These are phyloP conservation scores for Rhodotorula paludigena DNA, from an alignment of 768 basidiomycete species.

Conservation along the genomic window DNA sequence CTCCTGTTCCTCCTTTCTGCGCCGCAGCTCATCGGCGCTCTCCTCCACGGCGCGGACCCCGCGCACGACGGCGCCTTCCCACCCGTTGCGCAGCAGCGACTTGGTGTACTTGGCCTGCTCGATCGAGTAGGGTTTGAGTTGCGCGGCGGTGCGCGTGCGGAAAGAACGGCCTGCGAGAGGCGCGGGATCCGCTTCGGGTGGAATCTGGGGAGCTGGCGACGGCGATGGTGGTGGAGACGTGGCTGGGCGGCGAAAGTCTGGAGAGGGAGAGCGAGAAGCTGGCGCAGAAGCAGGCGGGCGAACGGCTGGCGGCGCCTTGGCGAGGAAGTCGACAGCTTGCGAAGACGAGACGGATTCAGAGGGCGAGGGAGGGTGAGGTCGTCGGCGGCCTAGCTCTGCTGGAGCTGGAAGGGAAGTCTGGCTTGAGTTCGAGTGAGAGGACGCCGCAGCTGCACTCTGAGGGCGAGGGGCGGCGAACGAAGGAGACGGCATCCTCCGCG, in stretches of 20 bases:
- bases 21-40: conserved; percentile 10
- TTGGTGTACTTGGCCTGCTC: conserved; percentile 33
- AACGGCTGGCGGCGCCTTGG: not conserved
- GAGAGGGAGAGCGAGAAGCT: not conserved
- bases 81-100: conserved; percentile 27
- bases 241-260: not conserved
- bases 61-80: conserved; percentile 39
- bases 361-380: not conserved
- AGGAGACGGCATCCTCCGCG: not conserved
- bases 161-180: conserved; percentile 17
- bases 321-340: not conserved
- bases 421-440: not conserved
- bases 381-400: not conserved
- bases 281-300: not conserved
- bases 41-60: conserved; percentile 2
- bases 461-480: not conserved
- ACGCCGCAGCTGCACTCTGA: too few relatives aligned
- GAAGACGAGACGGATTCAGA: not conserved
- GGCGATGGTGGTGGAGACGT: not conserved
- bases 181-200: not conserved
- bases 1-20: conserved; percentile 17
- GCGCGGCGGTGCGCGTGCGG: conserved; percentile 32
- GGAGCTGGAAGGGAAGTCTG: not conserved
- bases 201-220: not conserved
- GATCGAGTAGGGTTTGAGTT: conserved; percentile 38